phyloP scores from a whole-genome alignment of 352 stramenopile species.

The Thalassiosira sp. region DNA sequence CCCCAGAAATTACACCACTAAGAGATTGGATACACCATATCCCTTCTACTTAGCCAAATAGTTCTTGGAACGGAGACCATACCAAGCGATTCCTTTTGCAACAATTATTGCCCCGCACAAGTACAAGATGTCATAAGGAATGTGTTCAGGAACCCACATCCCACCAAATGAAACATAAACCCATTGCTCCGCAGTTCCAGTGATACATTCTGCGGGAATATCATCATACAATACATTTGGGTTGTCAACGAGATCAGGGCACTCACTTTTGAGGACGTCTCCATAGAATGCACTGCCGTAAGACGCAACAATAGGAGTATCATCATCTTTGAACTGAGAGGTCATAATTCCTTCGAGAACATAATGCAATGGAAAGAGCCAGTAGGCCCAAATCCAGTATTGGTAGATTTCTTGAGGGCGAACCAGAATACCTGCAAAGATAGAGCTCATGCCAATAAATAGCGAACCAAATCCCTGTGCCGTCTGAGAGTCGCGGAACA shows the following conservation, averaged over 20 bases:
- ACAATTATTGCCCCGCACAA: constrained; percentile 54
- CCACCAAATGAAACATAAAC: constrained; percentile 62
- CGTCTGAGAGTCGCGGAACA: constrained; percentile 61
- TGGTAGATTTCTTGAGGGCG: constrained; percentile 51
- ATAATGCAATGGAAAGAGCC: constrained; percentile 79
- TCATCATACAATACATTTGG: too few relatives aligned
- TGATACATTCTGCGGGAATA: constrained; percentile 39
- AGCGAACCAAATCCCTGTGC: constrained; percentile 62
- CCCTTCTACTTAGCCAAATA: constrained; percentile 43
- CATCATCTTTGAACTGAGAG: constrained; percentile 72
- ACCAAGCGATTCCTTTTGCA: constrained; percentile 51
- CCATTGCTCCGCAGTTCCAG: constrained; percentile 70
- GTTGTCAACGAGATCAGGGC: too few relatives aligned
- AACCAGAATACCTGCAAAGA: constrained; percentile 73
- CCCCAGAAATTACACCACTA: too few relatives aligned
- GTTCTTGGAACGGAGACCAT: constrained; percentile 47
- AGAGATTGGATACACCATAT: too few relatives aligned
- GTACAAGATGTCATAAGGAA: constrained; percentile 59
- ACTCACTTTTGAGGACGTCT: constrained; percentile 34
- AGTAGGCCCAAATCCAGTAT: constrained; percentile 77
- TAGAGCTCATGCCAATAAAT: constrained; percentile 51
- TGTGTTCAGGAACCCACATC: constrained; percentile 49
- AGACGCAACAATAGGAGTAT: constrained; percentile 61
- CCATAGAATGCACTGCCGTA: constrained; percentile 57
- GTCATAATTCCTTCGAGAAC: constrained; percentile 76